Evolutionary conservation across 345 rosid genomes (phyloP), one percentile per base, ranked within the genome.

Genomic region (Moringa oleifera): DNA sequence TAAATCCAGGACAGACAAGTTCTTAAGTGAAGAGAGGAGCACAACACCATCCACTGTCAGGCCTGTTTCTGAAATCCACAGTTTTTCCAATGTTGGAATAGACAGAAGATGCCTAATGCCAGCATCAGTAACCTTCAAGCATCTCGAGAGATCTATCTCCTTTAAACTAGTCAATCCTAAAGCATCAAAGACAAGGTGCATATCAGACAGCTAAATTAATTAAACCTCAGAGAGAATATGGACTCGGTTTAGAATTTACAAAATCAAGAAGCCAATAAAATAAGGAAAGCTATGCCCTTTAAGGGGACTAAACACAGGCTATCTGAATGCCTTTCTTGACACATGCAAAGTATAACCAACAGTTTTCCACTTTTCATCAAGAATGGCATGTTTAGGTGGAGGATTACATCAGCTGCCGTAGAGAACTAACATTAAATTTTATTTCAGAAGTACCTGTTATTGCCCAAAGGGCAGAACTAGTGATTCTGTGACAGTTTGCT

Each of bases 131-230:
- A 93, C 78, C 84, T 90, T 93, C 23, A 23, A 55, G 63, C 96
- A 93, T 68, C 97, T 81, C 2, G 97, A 86, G 68, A 93, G 83
- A 66, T 93, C 83, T 77, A 93, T 46, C 72, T 93, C 97, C 71
- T 55, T 90, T 73, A 90, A 77, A 71, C 81, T 59, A 58, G 64
- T 59, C 79, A 93, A 73, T 62, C 97, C 97, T 93, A 67, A 64
- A 69, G 71, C 25, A 47, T 23, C 46, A 8, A 64, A 62, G 24
- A 19, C 33, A 51, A 18, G 23, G 19, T 8, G 65, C 2, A 58
- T 9, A 47, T 36, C 55, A 47, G 45, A 58, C 53, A 25, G 23
- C 23, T 52, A 24, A 53, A 55, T 1, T n/a, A 18, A 28, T 8
- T 17, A 65, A 65, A n/a, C 19, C 54, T 17, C n/a, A 20, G n/a